Conservation (phyloP, 352 stramenopile genomes). For the Pythium biforme region DNA sequence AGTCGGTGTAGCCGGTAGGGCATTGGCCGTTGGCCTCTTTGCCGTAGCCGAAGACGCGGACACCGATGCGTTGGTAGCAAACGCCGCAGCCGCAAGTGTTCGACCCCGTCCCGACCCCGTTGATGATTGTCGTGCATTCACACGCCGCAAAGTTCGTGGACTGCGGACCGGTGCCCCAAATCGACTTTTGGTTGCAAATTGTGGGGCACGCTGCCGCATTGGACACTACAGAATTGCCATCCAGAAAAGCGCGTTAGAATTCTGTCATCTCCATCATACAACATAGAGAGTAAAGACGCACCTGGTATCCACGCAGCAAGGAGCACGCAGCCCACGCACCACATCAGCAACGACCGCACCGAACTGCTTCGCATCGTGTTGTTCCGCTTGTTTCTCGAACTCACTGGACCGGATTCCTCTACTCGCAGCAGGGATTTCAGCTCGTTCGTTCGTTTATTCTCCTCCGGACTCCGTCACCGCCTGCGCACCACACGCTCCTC, state of each 20-base stretch:
- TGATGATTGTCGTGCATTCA: constrained; percentile 6
- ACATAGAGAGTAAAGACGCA: no score
- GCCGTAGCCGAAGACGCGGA: constrained; percentile 7
- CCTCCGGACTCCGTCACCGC: neutral
- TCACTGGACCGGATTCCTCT: constrained; percentile 1
- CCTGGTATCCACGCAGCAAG: constrained; percentile 3
- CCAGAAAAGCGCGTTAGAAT: no score
- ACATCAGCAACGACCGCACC: neutral
- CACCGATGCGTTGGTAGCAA: constrained; percentile 8
- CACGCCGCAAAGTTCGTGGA: neutral
- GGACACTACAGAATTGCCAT: constrained; percentile 6
- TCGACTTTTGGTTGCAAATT: constrained; percentile 10
- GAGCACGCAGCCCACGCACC: neutral
- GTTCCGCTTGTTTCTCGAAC: no score
- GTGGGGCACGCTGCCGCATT: constrained; percentile 1
- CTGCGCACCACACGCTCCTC: neutral
- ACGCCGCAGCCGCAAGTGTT: constrained; percentile 14
- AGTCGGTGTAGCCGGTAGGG: constrained; percentile 7
- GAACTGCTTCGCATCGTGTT: neutral
- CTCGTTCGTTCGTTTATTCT: neutral
- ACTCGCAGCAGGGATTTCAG: neutral
- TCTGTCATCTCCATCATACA: no score
- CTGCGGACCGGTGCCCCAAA: constrained; percentile 4
- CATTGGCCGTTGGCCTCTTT: constrained; percentile 5
- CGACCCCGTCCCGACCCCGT: constrained; percentile 3